Evolutionary conservation across 2,329 filamentous ascomycete genomes (phyloP).

Genomic region (Curvularia sp.): DNA sequence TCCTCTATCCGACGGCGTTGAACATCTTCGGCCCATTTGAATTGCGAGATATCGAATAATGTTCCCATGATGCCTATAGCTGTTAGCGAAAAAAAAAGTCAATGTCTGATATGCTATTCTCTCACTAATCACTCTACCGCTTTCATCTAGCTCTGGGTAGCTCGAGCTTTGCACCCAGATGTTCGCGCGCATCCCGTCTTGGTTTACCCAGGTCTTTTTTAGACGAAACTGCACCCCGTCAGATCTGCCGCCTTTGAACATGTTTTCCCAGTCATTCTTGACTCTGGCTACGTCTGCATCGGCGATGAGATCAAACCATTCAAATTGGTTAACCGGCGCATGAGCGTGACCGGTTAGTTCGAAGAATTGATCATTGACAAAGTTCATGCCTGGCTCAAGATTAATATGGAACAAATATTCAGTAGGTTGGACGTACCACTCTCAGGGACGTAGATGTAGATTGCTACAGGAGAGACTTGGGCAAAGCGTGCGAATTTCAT

Average conservation of each 20-base stretch:
- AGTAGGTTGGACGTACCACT: slow-evolving; percentile 17
- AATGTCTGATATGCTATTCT: too few species aligned
- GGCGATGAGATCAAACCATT: slow-evolving; percentile 30
- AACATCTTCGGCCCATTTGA: slow-evolving; percentile 49
- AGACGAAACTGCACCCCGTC: slow-evolving; percentile 34
- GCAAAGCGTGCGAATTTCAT: slow-evolving; percentile 39
- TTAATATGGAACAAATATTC: background rate
- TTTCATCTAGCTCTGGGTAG: slow-evolving; percentile 33
- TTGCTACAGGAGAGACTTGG: slow-evolving; percentile 35
- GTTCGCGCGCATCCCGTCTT: slow-evolving; percentile 33
- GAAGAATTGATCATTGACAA: slow-evolving; percentile 42
- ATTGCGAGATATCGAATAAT: slow-evolving; percentile 48
- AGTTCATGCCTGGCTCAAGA: slow-evolving; percentile 31
- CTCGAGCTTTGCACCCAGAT: slow-evolving; percentile 40
- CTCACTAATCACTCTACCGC: slow-evolving; percentile 35
- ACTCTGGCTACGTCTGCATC: slow-evolving; percentile 33
- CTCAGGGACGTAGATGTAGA: slow-evolving; percentile 36
- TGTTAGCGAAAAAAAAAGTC: background rate
- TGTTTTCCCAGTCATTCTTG: slow-evolving; percentile 25
- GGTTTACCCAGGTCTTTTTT: slow-evolving; percentile 40
- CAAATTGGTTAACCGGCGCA: slow-evolving; percentile 20
- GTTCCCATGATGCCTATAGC: slow-evolving; percentile 42
- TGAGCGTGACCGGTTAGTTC: slow-evolving; percentile 33
- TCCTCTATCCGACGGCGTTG: slow-evolving; percentile 46
- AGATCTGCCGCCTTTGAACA: slow-evolving; percentile 26